Percentiles rank a stretch among this genome's conserved stretches.
These are phyloP conservation scores for Aspergillus viridinutans DNA, from an alignment of 2,329 filamentous ascomycete genomes.

Conservation along the genomic window DNA sequence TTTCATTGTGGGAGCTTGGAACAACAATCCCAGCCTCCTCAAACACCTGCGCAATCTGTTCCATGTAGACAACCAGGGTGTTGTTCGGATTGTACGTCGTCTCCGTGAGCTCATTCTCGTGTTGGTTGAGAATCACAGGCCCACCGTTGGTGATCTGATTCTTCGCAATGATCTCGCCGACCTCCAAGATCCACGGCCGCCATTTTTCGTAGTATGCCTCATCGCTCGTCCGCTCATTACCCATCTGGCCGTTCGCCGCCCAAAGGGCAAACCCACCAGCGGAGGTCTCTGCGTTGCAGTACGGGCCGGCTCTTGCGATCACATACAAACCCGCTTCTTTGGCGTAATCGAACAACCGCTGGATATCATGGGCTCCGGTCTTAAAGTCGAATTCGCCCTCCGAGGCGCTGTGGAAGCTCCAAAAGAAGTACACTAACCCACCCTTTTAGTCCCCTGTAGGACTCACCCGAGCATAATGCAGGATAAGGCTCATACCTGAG, in stretches of 20 bases:
- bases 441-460: background rate
- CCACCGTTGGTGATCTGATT: conserved; percentile 51
- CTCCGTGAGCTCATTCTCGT: conserved; percentile 53
- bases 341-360: conserved; percentile 48
- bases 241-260: conserved; percentile 46
- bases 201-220: conserved; percentile 44
- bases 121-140: conserved; percentile 49
- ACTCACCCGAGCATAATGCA: background rate
- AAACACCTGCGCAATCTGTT: conserved; percentile 48
- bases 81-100: conserved; percentile 41
- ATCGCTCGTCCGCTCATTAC: conserved; percentile 42
- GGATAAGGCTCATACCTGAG: conserved; percentile 27
- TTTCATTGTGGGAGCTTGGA: conserved; percentile 50
- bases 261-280: conserved; percentile 46
- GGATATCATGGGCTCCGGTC: conserved; percentile 48
- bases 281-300: conserved; percentile 51
- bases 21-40: conserved; percentile 47
- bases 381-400: conserved; percentile 45
- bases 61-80: conserved; percentile 50
- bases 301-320: conserved; percentile 50
- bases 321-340: conserved; percentile 52
- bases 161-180: conserved; percentile 46
- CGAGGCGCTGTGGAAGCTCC: conserved; percentile 28
- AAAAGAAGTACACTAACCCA: conserved; percentile 27
- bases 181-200: conserved; percentile 45